Base-by-base conservation (phyloP, 306 rosid genomes). In the Herpetospermum pedunculosum region DNA sequence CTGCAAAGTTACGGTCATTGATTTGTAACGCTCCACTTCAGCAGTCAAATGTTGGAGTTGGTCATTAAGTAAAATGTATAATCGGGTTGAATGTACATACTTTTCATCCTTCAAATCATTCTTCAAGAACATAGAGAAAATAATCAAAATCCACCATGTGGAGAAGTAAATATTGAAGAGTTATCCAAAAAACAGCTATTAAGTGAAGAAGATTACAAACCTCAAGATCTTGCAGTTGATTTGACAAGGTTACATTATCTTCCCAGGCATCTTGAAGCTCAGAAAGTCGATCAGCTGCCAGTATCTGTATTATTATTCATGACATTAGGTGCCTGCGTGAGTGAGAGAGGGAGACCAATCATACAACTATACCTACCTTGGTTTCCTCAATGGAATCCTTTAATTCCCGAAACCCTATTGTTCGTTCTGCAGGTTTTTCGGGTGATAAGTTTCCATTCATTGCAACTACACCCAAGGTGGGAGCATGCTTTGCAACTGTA, bases 301-400 rank as follows among this genome's bases (percentile, higher is more conserved):
- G 87, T 52, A 89, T 85, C 97, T 91, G 83, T 47, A 78, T 74
- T 79, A 85, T 64, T 15, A 5, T 67, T 67, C 37, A 67, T 67
- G 21, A 44, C 1, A 21, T 67, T 44, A 67, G 37, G 50, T 63
- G 18, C 67, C 41, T 69, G 77, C 32, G 50, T 49, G 50, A 35
- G 72, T 21, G 76, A 57, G 48, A 60, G 70, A 54, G 41, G 70
- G 80, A 41, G 53, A 32, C 63, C 6, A 19, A 60, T 19, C n/a
- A 55, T 58, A 65, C 29, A 21, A 32, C 38, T 40, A 73, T 80
- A 91, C 99, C 95, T 80, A 91, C 99, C 95, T 86, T 94, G 50
- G 92, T 84, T 88, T 94, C 99, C 73, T 94, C 99, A 25, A 91
- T 91, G 49, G 97, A 88, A 80, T 85, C 92, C 85, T 89, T 91